Evolutionary conservation across 306 rosid genomes (phyloP).

Genomic region (Cicer cuneatum): DNA sequence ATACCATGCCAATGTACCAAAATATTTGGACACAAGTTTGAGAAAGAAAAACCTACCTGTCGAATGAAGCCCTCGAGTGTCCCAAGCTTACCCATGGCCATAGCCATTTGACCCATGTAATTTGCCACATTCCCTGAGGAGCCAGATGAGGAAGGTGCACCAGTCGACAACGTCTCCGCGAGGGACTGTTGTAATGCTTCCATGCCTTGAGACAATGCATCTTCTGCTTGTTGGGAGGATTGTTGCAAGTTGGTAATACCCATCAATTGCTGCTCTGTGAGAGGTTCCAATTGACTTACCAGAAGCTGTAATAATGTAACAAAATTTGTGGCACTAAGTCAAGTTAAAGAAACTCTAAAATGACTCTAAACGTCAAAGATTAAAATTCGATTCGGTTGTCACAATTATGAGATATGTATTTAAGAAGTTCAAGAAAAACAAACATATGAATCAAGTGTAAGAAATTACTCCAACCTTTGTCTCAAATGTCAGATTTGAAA

Average conservation of each 20-base stretch:
- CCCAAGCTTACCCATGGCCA: conserved; percentile 98
- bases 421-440: not conserved
- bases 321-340: conserved; percentile 31
- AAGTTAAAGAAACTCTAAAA: conserved; percentile 31
- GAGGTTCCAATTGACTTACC: conserved; percentile 88
- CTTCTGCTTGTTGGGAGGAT: conserved; percentile 98
- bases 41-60: conserved; percentile 67
- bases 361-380: conserved; percentile 16
- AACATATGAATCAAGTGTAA: not conserved
- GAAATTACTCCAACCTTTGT: not conserved
- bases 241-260: conserved; percentile 89
- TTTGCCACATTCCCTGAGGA: conserved; percentile 90
- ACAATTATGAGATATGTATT: not conserved
- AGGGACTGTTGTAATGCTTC: conserved; percentile 96
- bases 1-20: not conserved
- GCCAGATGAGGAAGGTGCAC: conserved; percentile 75
- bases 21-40: not conserved
- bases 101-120: conserved; percentile 99
- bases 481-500: too few relatives aligned
- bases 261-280: conserved; percentile 87
- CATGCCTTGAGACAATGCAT: conserved; percentile 99
- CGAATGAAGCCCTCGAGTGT: conserved; percentile 90
- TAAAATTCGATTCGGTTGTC: not conserved
- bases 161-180: conserved; percentile 83
- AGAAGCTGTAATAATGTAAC: conserved; percentile 68